phyloP scores from a whole-genome alignment of 2,329 filamentous ascomycete genomes.

The Aaosphaeria arxii region DNA sequence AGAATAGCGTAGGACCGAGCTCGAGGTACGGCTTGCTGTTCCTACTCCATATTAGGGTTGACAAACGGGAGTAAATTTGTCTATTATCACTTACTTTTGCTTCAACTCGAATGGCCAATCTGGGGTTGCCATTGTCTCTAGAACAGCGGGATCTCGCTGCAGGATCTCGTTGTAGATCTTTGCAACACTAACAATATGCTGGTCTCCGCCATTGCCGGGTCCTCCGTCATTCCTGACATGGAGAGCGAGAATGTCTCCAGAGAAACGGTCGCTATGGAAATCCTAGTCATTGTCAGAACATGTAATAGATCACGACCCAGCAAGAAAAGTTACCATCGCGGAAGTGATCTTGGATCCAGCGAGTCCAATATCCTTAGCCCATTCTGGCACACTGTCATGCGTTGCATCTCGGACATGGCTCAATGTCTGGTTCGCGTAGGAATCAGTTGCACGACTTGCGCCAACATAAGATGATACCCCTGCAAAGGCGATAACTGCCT shows the following conservation, averaged over 20 bases:
- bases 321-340: conserved; percentile 22
- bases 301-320: background rate
- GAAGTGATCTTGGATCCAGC: conserved; percentile 36
- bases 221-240: conserved; percentile 34
- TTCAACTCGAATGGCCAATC: conserved; percentile 39
- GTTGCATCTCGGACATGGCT: conserved; percentile 38
- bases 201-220: conserved; percentile 26
- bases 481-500: conserved; percentile 34
- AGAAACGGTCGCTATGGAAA: conserved; percentile 37
- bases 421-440: conserved; percentile 36
- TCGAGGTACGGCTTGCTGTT: conserved; percentile 28
- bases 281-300: conserved; percentile 12
- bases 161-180: conserved; percentile 37
- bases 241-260: conserved; percentile 34
- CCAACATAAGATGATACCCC: conserved; percentile 31
- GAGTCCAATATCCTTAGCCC: conserved; percentile 33
- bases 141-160: conserved; percentile 25
- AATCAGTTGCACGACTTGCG: conserved; percentile 31
- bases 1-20: conserved; percentile 32
- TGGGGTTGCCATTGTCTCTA: conserved; percentile 32
- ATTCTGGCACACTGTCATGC: conserved; percentile 25
- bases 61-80: background rate
- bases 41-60: conserved; percentile 6
- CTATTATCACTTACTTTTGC: conserved; percentile 26
- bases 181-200: conserved; percentile 31